Conservation (phyloP, 345 rosid species). For the Cochlearia excelsa region DNA sequence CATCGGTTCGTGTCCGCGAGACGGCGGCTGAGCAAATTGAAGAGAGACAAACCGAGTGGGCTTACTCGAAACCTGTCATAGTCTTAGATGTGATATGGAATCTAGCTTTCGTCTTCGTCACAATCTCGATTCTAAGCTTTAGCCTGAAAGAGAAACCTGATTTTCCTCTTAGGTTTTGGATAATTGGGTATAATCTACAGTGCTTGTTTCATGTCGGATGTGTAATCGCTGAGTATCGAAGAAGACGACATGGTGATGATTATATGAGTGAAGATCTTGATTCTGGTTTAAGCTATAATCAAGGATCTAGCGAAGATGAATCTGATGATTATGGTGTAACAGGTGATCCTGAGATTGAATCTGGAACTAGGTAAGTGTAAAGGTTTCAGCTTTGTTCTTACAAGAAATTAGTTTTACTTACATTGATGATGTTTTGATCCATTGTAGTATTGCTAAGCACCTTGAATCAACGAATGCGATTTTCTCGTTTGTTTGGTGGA, state of each 20-base stretch:
- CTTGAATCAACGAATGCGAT: constrained; percentile 72
- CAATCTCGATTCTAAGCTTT: constrained; percentile 42
- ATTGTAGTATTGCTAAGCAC: constrained; percentile 32
- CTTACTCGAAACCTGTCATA: constrained; percentile 64
- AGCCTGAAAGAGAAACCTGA: constrained; percentile 50
- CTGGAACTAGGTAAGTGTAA: constrained; percentile 44
- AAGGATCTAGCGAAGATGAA: constrained; percentile 27
- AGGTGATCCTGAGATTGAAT: constrained; percentile 36
- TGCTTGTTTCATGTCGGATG: constrained; percentile 62
- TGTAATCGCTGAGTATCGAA: constrained; percentile 49
- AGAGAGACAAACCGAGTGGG: constrained; percentile 70
- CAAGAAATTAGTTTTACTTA: neutral
- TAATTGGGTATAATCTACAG: constrained; percentile 61
- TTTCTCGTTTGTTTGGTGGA: constrained; percentile 88
- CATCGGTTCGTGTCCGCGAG: constrained; percentile 77
- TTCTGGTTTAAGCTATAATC: constrained; percentile 21
- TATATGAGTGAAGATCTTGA: neutral
- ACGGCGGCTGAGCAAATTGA: constrained; percentile 87
- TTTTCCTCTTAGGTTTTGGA: constrained; percentile 71
- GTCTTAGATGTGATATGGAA: constrained; percentile 71
- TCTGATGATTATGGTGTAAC: constrained; percentile 19
- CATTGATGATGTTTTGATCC: constrained; percentile 8
- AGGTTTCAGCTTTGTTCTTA: neutral
- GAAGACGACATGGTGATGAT: constrained; percentile 22
- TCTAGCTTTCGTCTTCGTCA: constrained; percentile 49